Evolutionary conservation across 2,329 filamentous ascomycete species (phyloP), one percentile per base, ranked within the genome.

Genomic region (Blastomyces silverae): DNA sequence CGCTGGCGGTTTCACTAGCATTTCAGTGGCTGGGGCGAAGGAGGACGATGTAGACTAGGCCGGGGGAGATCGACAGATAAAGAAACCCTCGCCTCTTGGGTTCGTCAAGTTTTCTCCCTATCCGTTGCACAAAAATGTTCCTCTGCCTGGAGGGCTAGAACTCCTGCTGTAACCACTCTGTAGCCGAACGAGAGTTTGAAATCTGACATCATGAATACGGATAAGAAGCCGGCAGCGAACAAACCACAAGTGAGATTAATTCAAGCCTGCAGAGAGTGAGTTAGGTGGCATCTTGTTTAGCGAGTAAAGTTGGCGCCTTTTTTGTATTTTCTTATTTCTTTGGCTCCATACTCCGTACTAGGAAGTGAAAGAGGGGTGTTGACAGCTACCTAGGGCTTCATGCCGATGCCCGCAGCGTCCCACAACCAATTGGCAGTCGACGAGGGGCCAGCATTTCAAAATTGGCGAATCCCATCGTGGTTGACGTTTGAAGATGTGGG

Each of bases 11-110:
- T 61, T 50, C 42, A 48, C 58, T 25, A 59, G 25, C 17, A 56
- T 11, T 6, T 15, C 58, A 31, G 58, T 60, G 42, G 58, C 58
- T 60, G 39, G 39, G 13, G 25, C 25, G n/a, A 60, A 60, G 58
- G n/a, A 58, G 34, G 31, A 39, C 28, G 46, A 48, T 53, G 28
- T 31, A 15, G 28, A n/a, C 17, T 22, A 17, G 20, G 20, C 34
- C 13, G 7, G 39, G 10, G 31, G 57, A 61, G 58, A 61, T 61
- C 58, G 42, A 31, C 58, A 50, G n/a, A 42, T 25, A 58, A 58
- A 31, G 46, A 17, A 50, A n/a, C 11, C 3, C 34, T 44, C 37
- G 37, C 13, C 20, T 5, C 1, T 56, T 22, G 8, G 25, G n/a
- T 37, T 22, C 3, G 42, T 58, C 22, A 42, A 5, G n/a, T 46